These are phyloP conservation scores for Quercus parvula DNA, from an alignment of 306 rosid species.

Conservation along the genomic window DNA sequence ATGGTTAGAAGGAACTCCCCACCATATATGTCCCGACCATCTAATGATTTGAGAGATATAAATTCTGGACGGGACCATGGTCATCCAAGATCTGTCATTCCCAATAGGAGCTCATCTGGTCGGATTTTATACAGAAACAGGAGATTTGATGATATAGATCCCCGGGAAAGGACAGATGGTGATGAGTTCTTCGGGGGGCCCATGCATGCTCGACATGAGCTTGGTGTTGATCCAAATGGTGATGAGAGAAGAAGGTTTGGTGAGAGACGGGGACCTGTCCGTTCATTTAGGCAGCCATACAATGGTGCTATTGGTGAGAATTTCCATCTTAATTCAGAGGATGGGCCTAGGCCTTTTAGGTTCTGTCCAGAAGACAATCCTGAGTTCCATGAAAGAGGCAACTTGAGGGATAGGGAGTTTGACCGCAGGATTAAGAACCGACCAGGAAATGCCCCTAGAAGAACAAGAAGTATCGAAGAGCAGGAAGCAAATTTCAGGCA, in stretches of 20 bases:
- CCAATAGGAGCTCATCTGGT: slow-evolving; percentile 57
- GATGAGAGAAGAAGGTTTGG: slow-evolving; percentile 75
- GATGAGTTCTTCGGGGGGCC: slow-evolving; percentile 65
- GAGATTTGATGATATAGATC: slow-evolving; percentile 65
- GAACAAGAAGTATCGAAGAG: slow-evolving; percentile 68
- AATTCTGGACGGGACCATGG: slow-evolving; percentile 70
- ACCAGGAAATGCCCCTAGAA: slow-evolving; percentile 60
- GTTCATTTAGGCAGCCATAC: slow-evolving; percentile 66
- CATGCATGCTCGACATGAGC: slow-evolving; percentile 59
- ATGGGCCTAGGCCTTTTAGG: slow-evolving; percentile 60
- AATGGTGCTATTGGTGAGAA: slow-evolving; percentile 51
- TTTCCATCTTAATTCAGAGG: slow-evolving; percentile 60
- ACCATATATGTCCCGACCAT: slow-evolving; percentile 45
- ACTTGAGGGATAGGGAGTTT: slow-evolving; percentile 65
- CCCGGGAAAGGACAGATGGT: slow-evolving; percentile 56
- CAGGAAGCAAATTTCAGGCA: slow-evolving; percentile 73
- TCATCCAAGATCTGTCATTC: slow-evolving; percentile 59
- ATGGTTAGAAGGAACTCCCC: slow-evolving; percentile 67
- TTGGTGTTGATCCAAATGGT: slow-evolving; percentile 54
- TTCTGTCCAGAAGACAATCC: slow-evolving; percentile 59
- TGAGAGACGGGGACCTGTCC: slow-evolving; percentile 69
- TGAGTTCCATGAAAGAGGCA: slow-evolving; percentile 81
- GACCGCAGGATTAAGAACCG: slow-evolving; percentile 64
- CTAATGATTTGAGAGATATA: slow-evolving; percentile 69
- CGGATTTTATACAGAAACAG: slow-evolving; percentile 54